Evolutionary conservation across 768 basidiomycete species (phyloP), one percentile per base, ranked within the genome.

Genomic region (Suillus subaureus): DNA sequence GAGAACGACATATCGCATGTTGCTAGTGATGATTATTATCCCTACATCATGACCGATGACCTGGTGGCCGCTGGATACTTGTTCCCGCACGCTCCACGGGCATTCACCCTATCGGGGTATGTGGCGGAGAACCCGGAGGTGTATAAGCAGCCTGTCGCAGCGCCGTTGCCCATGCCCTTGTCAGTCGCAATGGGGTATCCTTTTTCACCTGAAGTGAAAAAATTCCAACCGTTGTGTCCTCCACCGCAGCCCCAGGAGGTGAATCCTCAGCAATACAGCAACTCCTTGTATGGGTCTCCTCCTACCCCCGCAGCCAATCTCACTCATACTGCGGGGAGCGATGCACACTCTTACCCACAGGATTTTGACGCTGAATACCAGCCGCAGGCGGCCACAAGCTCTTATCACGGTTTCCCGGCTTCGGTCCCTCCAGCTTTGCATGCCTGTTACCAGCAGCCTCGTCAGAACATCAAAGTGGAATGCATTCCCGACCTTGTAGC

Each of bases 141-240:
- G 9, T 77, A 75, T 69, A 77, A 78, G 60, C 75, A 78, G 61
- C 77, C 76, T 2, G 75, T 77, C 2, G 65, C 76, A 0, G 76
- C 77, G 15, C 74, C 75, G 18, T 63, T 77, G 1, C 77, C 76
- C 39, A 40, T 78, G 61, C 70, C 78, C 58, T 61, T 77, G 63
- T 78, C 77, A 4, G 35, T 74, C 62, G 71, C 76, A 1, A 77
- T 78, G 75, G 69, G 68, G 2, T 78, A 78, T 43, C 64, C 72
- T 0, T 77, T 74, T 74, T 77, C 77, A 6, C 72, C 72, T 0
- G 72, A 76, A 39, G 61, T 68, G 1, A 77, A 78, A 70, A 77
- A 78, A 70, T 77, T 78, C 57, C 77, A 78, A 66, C 76, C 74
- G 77, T 68, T 75, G 69, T 78, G 70, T 77, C 67, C 75, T 40